phyloP scores from a whole-genome alignment of 257 asterid genomes.

The Plantago ovata region DNA sequence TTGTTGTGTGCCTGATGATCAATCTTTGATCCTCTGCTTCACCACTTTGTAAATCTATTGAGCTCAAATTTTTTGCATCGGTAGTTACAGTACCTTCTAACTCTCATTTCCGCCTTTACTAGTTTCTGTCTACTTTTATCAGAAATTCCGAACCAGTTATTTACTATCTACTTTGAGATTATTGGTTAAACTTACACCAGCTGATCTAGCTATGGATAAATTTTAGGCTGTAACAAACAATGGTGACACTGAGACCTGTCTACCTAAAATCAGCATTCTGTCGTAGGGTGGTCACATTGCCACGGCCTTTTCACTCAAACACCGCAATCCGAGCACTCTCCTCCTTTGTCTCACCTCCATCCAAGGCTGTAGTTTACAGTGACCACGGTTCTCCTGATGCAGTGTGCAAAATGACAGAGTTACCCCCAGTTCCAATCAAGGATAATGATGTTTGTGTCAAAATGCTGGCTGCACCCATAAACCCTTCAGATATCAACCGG shows the following conservation, averaged over 20 bases:
- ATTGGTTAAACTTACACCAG: not conserved
- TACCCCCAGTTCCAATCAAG: conserved; percentile 70
- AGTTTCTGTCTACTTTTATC: no score
- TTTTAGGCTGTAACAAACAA: conserved; percentile 5
- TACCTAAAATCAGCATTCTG: conserved; percentile 31
- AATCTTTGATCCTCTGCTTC: no score
- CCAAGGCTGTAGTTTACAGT: conserved; percentile 81
- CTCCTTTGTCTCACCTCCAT: conserved; percentile 69
- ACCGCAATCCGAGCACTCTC: conserved; percentile 45
- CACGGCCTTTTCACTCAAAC: conserved; percentile 18
- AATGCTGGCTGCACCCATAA: conserved; percentile 95
- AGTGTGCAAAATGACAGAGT: conserved; percentile 62
- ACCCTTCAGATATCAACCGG: conserved; percentile 93
- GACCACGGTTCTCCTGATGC: conserved; percentile 85
- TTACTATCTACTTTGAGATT: not conserved
- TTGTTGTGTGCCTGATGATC: no score
- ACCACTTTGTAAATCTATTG: no score
- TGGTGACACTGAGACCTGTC: conserved; percentile 42
- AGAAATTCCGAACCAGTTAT: no score
- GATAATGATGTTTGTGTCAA: conserved; percentile 83
- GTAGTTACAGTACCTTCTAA: no score
- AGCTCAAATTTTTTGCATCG: no score
- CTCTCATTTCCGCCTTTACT: no score
- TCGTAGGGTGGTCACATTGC: conserved; percentile 23
- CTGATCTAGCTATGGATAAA: not conserved